phyloP scores from a whole-genome alignment of 257 asterid species.

The Petunia axillaris region DNA sequence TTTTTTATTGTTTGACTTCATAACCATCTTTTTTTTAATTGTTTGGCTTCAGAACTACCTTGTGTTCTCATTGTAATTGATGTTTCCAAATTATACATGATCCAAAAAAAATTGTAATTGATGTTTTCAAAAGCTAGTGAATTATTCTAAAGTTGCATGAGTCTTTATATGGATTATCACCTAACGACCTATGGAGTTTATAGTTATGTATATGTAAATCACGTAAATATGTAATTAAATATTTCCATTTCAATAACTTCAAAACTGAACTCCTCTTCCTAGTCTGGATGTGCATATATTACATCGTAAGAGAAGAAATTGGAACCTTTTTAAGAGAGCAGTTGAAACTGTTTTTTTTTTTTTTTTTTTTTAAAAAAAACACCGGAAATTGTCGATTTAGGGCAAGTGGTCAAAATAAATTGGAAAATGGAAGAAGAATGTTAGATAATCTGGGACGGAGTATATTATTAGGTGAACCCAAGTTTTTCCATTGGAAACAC shows the following conservation, averaged over 20 bases:
- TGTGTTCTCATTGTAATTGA: conserved; percentile 7
- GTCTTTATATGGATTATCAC: conserved; percentile 2
- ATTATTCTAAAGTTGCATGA: conserved; percentile 9
- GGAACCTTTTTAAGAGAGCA: not conserved
- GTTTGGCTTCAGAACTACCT: conserved; percentile 9
- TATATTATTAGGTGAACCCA: conserved; percentile 5
- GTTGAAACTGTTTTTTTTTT: not conserved
- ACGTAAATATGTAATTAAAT: not conserved
- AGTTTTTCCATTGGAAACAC: not conserved
- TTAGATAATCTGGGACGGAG: not conserved
- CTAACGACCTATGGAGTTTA: not conserved
- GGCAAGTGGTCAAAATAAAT: conserved; percentile 18
- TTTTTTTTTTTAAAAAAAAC: not conserved
- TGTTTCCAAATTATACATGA: too few species aligned
- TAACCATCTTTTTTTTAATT: not conserved
- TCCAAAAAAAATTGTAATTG: conserved; percentile 7
- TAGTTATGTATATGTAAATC: conserved; percentile 1
- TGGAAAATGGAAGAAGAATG: not conserved
- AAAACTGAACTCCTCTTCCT: not conserved
- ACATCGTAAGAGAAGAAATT: not conserved
- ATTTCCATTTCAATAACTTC: not conserved
- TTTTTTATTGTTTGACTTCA: not conserved
- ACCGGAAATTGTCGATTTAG: not conserved
- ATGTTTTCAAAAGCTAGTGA: conserved; percentile 4
- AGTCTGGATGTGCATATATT: not conserved